Evolutionary conservation across 2,329 filamentous ascomycete species (phyloP).

Genomic region (Chalara sp.): DNA sequence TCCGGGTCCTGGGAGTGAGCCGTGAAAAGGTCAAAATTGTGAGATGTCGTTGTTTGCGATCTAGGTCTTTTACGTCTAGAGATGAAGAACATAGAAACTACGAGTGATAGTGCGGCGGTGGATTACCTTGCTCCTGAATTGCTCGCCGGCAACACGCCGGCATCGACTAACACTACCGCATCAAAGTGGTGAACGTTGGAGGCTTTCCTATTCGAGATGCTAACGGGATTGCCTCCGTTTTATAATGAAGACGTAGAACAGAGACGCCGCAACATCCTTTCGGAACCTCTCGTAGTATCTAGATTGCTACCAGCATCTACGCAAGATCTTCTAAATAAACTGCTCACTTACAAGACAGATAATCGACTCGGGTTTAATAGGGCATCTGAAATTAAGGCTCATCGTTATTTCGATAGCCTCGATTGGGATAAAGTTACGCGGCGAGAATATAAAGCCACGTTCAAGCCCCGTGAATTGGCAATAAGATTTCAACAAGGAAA

Average conservation of each 20-base stretch:
- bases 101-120: conserved; percentile 1
- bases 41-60: no score
- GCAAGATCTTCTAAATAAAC: neutral
- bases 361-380: neutral
- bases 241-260: neutral
- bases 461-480: no score
- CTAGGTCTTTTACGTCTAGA: neutral
- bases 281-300: neutral
- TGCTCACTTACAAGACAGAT: neutral
- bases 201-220: conserved; percentile 86
- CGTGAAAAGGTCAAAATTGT: conserved; percentile 1
- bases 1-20: neutral
- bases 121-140: conserved; percentile 82
- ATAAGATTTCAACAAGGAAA: no score
- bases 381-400: conserved; percentile 2
- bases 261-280: conserved; percentile 1
- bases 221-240: neutral
- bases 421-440: no score
- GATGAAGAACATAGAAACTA: neutral
- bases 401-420: neutral
- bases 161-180: conserved; percentile 65
- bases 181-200: conserved; percentile 91
- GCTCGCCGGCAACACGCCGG: conserved; percentile 73
- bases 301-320: neutral
- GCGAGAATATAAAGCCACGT: no score